Evolutionary conservation across 1,284 basidiomycete species (phyloP).

Genomic region (Rhodotorula sp.): DNA sequence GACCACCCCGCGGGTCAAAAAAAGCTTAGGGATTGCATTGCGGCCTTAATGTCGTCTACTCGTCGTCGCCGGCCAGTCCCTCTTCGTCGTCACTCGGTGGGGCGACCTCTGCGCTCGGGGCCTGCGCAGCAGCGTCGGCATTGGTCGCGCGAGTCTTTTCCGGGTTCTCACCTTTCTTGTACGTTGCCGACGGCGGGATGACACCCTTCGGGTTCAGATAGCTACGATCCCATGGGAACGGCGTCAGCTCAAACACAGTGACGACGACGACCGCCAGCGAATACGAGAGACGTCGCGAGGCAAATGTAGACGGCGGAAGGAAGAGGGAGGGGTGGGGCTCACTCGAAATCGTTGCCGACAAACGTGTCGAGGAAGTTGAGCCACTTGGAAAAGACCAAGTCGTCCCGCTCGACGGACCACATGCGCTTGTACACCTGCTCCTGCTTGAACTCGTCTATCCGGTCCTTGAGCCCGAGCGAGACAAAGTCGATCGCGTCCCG

Average conservation of each 20-base stretch:
- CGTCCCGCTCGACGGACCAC: conserved; percentile 74
- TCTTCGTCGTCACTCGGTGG: conserved; percentile 26
- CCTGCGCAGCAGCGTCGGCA: background rate
- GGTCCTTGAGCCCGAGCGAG: conserved; percentile 55
- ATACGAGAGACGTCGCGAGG: background rate
- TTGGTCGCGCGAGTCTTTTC: conserved; percentile 11
- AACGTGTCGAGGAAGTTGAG: conserved; percentile 48
- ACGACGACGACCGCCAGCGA: too few species aligned
- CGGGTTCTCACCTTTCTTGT: conserved; percentile 36
- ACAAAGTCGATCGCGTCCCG: conserved; percentile 57
- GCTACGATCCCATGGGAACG: background rate
- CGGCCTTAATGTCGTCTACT: background rate
- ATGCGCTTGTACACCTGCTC: conserved; percentile 78
- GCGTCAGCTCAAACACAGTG: background rate
- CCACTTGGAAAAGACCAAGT: conserved; percentile 57
- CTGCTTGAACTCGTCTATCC: conserved; percentile 77
- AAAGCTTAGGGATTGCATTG: too few species aligned
- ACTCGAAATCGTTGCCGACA: conserved; percentile 44
- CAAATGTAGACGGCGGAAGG: background rate
- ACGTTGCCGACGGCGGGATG: conserved; percentile 47
- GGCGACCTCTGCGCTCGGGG: conserved; percentile 13
- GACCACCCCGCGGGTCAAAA: too few species aligned
- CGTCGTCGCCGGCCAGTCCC: conserved; percentile 8
- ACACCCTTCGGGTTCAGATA: conserved; percentile 50
- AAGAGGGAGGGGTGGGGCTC: conserved; percentile 1